phyloP scores from a whole-genome alignment of 768 basidiomycete species.

The Pleurotus sapidus region DNA sequence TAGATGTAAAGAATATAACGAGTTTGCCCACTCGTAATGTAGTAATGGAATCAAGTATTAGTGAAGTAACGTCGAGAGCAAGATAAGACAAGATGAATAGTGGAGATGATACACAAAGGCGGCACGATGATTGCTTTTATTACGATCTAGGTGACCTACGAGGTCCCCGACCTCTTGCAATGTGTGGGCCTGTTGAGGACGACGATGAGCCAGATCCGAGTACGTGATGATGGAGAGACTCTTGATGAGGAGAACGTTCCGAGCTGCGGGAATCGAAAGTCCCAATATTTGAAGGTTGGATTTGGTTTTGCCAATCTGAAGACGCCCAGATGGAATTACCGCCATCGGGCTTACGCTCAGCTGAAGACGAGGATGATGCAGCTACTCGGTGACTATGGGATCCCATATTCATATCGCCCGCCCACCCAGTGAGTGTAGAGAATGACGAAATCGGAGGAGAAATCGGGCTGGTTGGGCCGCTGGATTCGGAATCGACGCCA shows the following conservation, averaged over 20 bases:
- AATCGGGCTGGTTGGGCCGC: conserved; percentile 4
- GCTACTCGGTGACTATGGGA: background rate
- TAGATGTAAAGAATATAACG: no score
- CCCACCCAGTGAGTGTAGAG: conserved; percentile 37
- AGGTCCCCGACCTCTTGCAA: background rate
- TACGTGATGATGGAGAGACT: background rate
- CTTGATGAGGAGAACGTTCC: background rate
- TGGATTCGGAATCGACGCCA: background rate
- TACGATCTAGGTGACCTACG: background rate
- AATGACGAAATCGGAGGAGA: conserved; percentile 25
- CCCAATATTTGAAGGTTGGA: background rate
- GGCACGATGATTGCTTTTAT: no score
- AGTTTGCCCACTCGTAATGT: no score
- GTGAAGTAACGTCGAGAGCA: no score
- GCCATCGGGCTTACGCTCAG: background rate
- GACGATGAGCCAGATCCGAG: background rate
- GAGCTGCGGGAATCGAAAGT: background rate
- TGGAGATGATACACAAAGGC: no score
- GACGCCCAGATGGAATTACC: background rate
- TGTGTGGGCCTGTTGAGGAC: background rate
- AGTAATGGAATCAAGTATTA: no score
- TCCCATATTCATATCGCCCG: conserved; percentile 19
- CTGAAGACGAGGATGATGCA: background rate
- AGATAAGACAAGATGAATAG: no score
- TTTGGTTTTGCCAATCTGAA: background rate